phyloP scores from a whole-genome alignment of 306 rosid genomes.

The Gastrolobium bilobum region DNA sequence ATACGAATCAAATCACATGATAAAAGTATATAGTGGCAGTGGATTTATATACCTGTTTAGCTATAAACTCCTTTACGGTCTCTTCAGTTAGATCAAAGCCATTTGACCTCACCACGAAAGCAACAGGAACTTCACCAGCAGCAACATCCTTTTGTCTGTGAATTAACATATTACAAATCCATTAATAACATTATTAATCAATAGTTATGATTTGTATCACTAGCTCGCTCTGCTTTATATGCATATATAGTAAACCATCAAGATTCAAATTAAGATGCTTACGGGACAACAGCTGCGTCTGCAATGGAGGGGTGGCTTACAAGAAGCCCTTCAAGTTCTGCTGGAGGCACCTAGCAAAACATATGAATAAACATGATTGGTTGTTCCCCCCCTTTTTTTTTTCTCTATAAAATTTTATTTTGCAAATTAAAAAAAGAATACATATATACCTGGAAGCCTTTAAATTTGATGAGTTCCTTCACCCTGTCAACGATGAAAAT shows the following conservation, averaged over 20 bases:
- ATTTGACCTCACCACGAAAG: slow-evolving; percentile 78
- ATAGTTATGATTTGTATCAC: neutral
- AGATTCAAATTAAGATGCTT: slow-evolving; percentile 48
- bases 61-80: slow-evolving; percentile 70
- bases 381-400: neutral
- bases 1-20: neutral
- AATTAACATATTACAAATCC: neutral
- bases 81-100: slow-evolving; percentile 72
- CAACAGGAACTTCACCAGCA: slow-evolving; percentile 97
- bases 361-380: slow-evolving; percentile 1
- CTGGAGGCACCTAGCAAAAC: slow-evolving; percentile 80
- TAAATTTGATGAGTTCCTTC: slow-evolving; percentile 90
- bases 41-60: slow-evolving; percentile 72
- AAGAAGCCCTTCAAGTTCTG: slow-evolving; percentile 90
- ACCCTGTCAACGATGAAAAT: slow-evolving; percentile 88
- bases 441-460: slow-evolving; percentile 84
- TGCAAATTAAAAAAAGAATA: neutral
- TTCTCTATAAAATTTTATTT: neutral
- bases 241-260: neutral
- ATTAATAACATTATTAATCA: slow-evolving; percentile 11
- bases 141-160: slow-evolving; percentile 79
- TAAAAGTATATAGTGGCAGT: neutral
- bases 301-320: slow-evolving; percentile 81
- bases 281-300: slow-evolving; percentile 97
- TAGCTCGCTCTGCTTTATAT: neutral